phyloP scores from a whole-genome alignment of 1,139 yeast genomes.

The Lodderomyces margitis region DNA sequence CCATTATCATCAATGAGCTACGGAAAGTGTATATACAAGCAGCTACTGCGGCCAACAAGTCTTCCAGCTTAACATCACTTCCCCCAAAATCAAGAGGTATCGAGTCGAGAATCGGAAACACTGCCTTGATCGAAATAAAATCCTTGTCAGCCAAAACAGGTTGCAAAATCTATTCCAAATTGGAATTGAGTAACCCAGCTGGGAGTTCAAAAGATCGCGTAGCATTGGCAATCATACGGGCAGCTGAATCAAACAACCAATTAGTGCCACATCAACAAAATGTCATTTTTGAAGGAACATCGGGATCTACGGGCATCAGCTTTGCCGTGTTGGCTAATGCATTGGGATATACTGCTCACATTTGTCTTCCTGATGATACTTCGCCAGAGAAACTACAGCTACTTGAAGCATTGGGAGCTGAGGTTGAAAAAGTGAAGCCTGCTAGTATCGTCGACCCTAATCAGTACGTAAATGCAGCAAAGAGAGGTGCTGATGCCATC shows the following conservation, averaged over 20 bases:
- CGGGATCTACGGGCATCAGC: slow-evolving; percentile 95
- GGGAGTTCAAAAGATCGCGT: slow-evolving; percentile 96
- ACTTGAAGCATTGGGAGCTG: slow-evolving; percentile 75
- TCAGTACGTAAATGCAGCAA: slow-evolving; percentile 90
- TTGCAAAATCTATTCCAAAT: slow-evolving; percentile 80
- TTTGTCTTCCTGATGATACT: slow-evolving; percentile 94
- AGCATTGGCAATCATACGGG: slow-evolving; percentile 77
- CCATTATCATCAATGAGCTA: slow-evolving; percentile 16
- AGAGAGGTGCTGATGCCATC: slow-evolving; percentile 57
- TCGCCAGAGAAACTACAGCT: slow-evolving; percentile 76
- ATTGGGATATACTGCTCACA: slow-evolving; percentile 84
- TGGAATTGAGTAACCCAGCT: slow-evolving; percentile 87
- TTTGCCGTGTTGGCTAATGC: slow-evolving; percentile 87
- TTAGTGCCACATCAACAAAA: slow-evolving; percentile 58
- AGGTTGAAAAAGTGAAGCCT: slow-evolving; percentile 85
- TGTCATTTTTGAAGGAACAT: slow-evolving; percentile 86
- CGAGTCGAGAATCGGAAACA: slow-evolving; percentile 74
- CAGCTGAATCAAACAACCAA: slow-evolving; percentile 60
- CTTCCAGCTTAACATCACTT: slow-evolving; percentile 19
- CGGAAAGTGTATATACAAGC: slow-evolving; percentile 8
- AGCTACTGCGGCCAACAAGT: background rate
- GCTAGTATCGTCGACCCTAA: slow-evolving; percentile 93
- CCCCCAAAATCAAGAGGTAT: slow-evolving; percentile 40
- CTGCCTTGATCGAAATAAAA: slow-evolving; percentile 77
- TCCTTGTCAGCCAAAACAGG: slow-evolving; percentile 77